Conservation (phyloP, 106 monocot genomes). For the Triglochin maritima region DNA sequence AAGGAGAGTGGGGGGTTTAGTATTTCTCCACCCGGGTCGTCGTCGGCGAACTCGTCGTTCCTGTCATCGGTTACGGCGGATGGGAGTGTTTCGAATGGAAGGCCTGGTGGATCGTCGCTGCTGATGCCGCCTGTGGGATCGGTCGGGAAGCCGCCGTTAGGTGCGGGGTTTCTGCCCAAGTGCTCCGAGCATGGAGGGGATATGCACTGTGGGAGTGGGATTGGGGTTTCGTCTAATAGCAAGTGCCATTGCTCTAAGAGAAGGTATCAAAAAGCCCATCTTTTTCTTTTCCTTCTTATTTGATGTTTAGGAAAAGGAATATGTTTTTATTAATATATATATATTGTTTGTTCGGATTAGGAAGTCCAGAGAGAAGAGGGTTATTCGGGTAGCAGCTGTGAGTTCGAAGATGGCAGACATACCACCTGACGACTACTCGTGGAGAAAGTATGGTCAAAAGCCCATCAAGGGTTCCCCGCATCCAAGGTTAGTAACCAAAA, state of each 20-base stretch:
- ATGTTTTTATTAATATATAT: not conserved
- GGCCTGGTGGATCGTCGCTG: conserved; percentile 15
- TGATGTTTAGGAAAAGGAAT: not conserved
- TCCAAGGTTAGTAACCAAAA: conserved; percentile 42
- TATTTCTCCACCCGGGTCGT: conserved; percentile 30
- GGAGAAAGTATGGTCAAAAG: conserved; percentile 83
- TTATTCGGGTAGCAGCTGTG: conserved; percentile 59
- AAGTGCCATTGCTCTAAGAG: conserved; percentile 87
- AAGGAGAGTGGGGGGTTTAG: conserved; percentile 18
- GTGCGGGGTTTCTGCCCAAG: conserved; percentile 28
- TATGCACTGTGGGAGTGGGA: too few species aligned
- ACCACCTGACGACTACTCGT: conserved; percentile 65
- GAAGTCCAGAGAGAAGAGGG: conserved; percentile 45
- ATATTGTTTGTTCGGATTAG: conserved; percentile 13
- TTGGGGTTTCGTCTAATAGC: conserved; percentile 13
- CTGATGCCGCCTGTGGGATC: conserved; percentile 5
- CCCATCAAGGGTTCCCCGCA: conserved; percentile 83
- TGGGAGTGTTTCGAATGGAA: conserved; percentile 73
- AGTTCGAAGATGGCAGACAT: conserved; percentile 69
- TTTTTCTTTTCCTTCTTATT: not conserved
- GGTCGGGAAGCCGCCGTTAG: conserved; percentile 38
- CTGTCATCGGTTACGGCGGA: conserved; percentile 69
- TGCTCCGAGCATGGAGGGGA: conserved; percentile 37
- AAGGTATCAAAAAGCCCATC: conserved; percentile 18
- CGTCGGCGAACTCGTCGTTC: conserved; percentile 58